Percentiles rank a stretch among this genome's conserved stretches.
Evolutionary conservation across 306 rosid species (phyloP).

Genomic region (Echinosophora koreensis): DNA sequence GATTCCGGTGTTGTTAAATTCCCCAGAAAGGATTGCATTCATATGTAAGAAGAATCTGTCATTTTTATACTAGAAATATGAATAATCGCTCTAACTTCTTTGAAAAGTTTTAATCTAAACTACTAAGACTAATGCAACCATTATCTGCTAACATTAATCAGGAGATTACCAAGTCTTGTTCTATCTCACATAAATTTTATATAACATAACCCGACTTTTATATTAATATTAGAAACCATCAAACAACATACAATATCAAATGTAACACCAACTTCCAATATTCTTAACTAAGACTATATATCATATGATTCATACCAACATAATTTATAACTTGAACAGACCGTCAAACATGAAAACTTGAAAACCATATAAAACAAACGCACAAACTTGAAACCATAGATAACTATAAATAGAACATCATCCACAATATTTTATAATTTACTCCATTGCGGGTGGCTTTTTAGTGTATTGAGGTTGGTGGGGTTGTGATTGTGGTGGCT

Average conservation of each 20-base stretch:
- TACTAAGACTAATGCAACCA: background rate
- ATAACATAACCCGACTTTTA: conserved; percentile 8
- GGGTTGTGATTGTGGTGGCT: background rate
- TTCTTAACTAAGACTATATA: background rate
- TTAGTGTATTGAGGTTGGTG: background rate
- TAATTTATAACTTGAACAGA: background rate
- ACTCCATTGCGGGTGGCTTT: conserved; percentile 2
- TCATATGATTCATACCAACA: background rate
- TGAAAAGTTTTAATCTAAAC: background rate
- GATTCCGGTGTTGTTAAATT: too few relatives aligned
- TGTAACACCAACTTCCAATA: background rate
- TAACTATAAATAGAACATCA: background rate
- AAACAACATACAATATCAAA: conserved; percentile 26
- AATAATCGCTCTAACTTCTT: background rate
- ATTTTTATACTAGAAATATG: background rate
- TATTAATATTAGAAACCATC: background rate
- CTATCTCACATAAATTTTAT: background rate
- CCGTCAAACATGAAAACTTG: background rate
- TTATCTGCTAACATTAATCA: background rate
- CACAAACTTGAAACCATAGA: background rate
- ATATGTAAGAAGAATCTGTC: background rate
- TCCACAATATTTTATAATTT: background rate
- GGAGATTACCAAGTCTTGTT: background rate
- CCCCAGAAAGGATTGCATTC: background rate
- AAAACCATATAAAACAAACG: background rate